Evolutionary conservation across 495 filamentous ascomycete species (phyloP).

Genomic region (Penicillium crystallinum): DNA sequence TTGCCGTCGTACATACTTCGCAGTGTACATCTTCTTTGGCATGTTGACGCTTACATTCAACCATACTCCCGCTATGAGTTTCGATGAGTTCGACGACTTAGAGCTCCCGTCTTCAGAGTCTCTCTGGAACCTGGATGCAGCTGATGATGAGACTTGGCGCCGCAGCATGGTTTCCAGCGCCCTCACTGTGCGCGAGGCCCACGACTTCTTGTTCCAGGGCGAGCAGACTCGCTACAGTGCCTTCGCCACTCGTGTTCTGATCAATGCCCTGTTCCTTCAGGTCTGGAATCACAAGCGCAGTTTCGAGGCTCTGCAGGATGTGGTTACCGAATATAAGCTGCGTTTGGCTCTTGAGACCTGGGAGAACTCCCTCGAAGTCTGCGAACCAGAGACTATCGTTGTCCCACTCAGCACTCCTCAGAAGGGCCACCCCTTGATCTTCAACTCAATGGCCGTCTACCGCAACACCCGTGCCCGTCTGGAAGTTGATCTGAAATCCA

Average conservation of each 20-base stretch:
- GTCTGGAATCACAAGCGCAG: constrained; percentile 99
- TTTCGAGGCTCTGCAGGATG: constrained; percentile 90
- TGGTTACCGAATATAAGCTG: constrained; percentile 97
- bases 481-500: constrained; percentile 88
- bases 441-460: constrained; percentile 98
- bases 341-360: constrained; percentile 93
- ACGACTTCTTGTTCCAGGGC: constrained; percentile 91
- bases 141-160: constrained; percentile 78
- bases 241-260: constrained; percentile 96
- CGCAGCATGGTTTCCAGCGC: constrained; percentile 65
- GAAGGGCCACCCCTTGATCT: constrained; percentile 96
- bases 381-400: constrained; percentile 85
- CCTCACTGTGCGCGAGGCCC: constrained; percentile 85
- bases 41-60: constrained; percentile 95
- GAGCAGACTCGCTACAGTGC: constrained; percentile 91
- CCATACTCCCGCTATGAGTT: constrained; percentile 93
- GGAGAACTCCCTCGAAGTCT: constrained; percentile 92
- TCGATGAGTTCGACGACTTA: constrained; percentile 94
- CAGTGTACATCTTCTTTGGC: constrained; percentile 99
- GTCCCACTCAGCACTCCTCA: constrained; percentile 92
- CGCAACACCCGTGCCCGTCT: constrained; percentile 89
- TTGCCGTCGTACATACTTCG: constrained; percentile 93
- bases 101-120: constrained; percentile 91
- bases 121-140: constrained; percentile 81
- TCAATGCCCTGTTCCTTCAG: constrained; percentile 97